Base-by-base conservation (phyloP, 306 rosid species). In the Leucaena leucocephala region DNA sequence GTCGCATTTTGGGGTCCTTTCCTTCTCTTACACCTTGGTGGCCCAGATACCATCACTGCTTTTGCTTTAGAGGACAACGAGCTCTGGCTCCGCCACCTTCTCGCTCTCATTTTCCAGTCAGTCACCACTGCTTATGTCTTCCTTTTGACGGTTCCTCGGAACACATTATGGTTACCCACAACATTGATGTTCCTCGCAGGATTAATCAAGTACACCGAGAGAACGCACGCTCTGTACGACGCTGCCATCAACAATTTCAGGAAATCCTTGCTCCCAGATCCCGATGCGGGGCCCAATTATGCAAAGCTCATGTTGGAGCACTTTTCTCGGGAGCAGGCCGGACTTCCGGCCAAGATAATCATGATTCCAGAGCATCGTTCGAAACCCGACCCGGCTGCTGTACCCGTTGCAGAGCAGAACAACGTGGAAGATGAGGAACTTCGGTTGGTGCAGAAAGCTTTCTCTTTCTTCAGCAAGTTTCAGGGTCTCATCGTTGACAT, bases 271-370 rank as follows among this genome's bases (percentile, higher is more conserved):
- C 61, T 78, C 7, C 59, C 27, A 36, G 62, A 72, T 0, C 85
- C 85, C 0, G 84, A 85, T 27, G 68, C 84, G 1, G 86, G 86
- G 0, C 74, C 82, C 0, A 70, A 78, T 10, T 83, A 85, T 36
- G 89, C 83, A 0, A 83, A 78, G 78, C 59, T 85, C 19, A 76
- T 78, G 85, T 86, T 75, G 43, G 82, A 68, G 9, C 64, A 65
- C 52, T 4, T 21, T 13, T 72, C 81, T 0, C 68, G 40, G 42
- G 10, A 33, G 7, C 17, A 17, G 0, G 78, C 82, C 2, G 40
- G 77, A 5, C 71, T 87, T 11, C 81, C 88, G 0, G 17, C 84
- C 10, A 2, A 2, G 0, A 82, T 79, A 11, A 40, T 72, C 2
- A 2, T 76, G 4, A 49, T 72, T 5, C 40, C 42, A 1, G 85